Evolutionary conservation across 345 rosid genomes (phyloP).

Genomic region (Leavenworthia alabamica): DNA sequence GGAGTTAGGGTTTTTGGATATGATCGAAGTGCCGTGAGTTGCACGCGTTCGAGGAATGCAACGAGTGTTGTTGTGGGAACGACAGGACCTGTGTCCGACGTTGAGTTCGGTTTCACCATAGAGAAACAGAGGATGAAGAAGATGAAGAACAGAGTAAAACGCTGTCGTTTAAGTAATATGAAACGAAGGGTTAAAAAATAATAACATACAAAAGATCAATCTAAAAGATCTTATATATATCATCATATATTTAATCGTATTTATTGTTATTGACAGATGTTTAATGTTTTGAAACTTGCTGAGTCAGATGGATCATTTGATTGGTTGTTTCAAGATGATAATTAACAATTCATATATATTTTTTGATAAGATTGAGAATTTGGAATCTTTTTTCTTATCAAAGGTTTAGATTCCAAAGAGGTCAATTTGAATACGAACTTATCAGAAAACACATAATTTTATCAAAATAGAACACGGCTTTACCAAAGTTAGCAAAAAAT

Average conservation of each 20-base stretch:
- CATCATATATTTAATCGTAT: no score
- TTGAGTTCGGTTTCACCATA: conserved; percentile 5
- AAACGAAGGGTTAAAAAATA: no score
- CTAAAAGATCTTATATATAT: no score
- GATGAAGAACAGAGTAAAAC: background rate
- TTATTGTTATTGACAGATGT: background rate
- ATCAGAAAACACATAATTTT: background rate
- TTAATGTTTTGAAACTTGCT: background rate
- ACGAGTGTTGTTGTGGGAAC: conserved; percentile 37
- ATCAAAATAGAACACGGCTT: background rate
- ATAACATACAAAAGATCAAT: no score
- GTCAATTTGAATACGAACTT: background rate
- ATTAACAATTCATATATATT: background rate
- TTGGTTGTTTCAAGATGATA: background rate
- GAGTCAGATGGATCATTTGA: conserved; percentile 13
- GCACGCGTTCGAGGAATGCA: conserved; percentile 60
- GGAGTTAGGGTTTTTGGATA: conserved; percentile 26
- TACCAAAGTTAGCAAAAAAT: background rate
- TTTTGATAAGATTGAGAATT: background rate
- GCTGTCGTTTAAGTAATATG: background rate
- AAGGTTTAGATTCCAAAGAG: background rate
- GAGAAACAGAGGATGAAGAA: conserved; percentile 8
- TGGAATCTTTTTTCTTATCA: background rate
- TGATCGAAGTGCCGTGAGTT: conserved; percentile 48
- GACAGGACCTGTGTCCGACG: conserved; percentile 28